A percentile compares a stretch with the other conserved stretches of the same genome.
phyloP scores from a whole-genome alignment of 352 stramenopile species.

The Phytophthora fragariaefolia region DNA sequence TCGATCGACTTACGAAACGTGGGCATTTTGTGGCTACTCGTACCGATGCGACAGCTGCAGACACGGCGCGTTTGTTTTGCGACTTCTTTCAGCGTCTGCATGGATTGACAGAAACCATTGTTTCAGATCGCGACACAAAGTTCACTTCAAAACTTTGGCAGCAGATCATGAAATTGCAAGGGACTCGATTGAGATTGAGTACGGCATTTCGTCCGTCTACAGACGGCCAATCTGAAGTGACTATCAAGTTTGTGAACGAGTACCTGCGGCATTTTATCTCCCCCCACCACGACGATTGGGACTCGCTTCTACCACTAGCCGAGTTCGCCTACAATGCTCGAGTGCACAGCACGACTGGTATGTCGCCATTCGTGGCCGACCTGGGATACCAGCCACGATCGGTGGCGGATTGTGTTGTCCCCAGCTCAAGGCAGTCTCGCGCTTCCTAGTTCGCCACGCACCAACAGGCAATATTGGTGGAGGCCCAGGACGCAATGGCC shows the following conservation, averaged over 20 bases:
- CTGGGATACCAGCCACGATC: constrained; percentile 21
- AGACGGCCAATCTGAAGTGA: constrained; percentile 12
- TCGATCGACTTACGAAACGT: constrained; percentile 22
- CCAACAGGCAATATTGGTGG: constrained; percentile 7
- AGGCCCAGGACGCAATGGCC: constrained; percentile 15
- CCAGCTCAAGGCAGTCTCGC: neutral
- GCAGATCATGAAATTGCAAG: constrained; percentile 3
- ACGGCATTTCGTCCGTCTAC: constrained; percentile 13
- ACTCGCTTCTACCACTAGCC: neutral
- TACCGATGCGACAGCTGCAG: neutral
- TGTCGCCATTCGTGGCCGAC: constrained; percentile 30
- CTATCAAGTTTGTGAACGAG: too few relatives aligned
- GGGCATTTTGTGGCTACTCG: constrained; percentile 7
- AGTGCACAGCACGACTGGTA: constrained; percentile 3
- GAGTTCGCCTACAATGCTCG: neutral
- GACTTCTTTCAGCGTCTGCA: constrained; percentile 17
- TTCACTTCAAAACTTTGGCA: constrained; percentile 11
- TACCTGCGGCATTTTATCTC: constrained; percentile 12
- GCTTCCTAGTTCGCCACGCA: constrained; percentile 11
- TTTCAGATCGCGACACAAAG: constrained; percentile 16
- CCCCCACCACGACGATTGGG: neutral
- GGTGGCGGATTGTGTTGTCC: constrained; percentile 6
- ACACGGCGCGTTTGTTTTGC: constrained; percentile 9
- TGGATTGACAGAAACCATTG: neutral
- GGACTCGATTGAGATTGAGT: constrained; percentile 1